Evolutionary conservation across 331 rosid genomes (phyloP).

Genomic region (Quercus lobata): DNA sequence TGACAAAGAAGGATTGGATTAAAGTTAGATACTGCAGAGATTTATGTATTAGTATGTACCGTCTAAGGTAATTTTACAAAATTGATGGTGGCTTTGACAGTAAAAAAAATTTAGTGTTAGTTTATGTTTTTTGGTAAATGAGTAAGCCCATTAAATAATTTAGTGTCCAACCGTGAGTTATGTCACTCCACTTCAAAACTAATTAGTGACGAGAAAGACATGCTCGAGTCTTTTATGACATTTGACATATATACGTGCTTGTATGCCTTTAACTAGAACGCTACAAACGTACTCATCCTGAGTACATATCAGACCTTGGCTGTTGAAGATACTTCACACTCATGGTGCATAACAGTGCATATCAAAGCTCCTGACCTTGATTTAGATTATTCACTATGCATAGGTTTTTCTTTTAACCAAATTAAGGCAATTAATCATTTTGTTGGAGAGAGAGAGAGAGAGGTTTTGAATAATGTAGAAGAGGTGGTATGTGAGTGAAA

Average conservation of each 20-base stretch:
- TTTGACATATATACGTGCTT: too few species aligned
- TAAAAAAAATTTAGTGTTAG: too few species aligned
- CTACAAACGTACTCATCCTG: neutral
- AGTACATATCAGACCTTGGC: slow-evolving; percentile 51
- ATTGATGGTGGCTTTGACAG: too few species aligned
- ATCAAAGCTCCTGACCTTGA: too few species aligned
- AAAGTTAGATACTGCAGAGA: too few species aligned
- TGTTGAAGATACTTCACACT: slow-evolving; percentile 93
- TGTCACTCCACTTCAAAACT: too few species aligned
- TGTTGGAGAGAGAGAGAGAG: neutral
- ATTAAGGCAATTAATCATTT: slow-evolving; percentile 4
- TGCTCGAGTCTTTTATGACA: too few species aligned
- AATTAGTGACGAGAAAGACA: neutral
- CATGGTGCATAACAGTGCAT: slow-evolving; percentile 50
- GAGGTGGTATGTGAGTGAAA: slow-evolving; percentile 14
- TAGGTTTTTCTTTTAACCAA: neutral
- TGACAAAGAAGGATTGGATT: too few species aligned
- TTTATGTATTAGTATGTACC: neutral
- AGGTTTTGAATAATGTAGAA: slow-evolving; percentile 17
- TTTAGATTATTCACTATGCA: neutral
- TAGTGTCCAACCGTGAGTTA: too few species aligned
- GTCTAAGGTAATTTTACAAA: neutral
- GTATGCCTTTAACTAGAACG: neutral
- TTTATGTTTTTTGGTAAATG: too few species aligned
- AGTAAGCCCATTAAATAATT: too few species aligned